Percentiles rank a stretch among this genome's conserved stretches.
phyloP scores from a whole-genome alignment of 2,329 filamentous ascomycete species.

The Fusarium sp. region DNA sequence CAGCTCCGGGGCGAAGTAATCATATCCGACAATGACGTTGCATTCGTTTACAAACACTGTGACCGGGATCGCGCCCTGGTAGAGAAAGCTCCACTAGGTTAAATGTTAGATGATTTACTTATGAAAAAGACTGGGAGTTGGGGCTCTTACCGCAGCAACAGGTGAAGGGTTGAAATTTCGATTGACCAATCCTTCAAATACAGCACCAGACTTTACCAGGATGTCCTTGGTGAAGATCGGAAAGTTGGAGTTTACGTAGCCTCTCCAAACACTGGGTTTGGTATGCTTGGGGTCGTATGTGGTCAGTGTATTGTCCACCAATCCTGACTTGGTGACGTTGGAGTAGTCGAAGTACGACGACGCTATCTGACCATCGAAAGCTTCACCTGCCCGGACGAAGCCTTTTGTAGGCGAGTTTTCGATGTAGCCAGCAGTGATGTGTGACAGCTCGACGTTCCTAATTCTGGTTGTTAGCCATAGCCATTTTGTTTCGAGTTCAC shows the following conservation, averaged over 20 bases:
- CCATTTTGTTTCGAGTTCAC: fast-evolving
- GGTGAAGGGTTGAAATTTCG: conserved; percentile 31
- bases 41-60: conserved; percentile 54
- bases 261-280: conserved; percentile 48
- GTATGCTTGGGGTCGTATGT: conserved; percentile 38
- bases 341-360: conserved; percentile 53
- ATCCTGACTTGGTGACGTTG: conserved; percentile 51
- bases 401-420: conserved; percentile 50
- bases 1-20: conserved; percentile 49
- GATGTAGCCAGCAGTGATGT: conserved; percentile 54
- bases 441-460: conserved; percentile 56
- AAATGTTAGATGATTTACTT: background rate
- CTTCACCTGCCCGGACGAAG: conserved; percentile 51
- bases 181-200: conserved; percentile 43
- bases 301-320: conserved; percentile 54
- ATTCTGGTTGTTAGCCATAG: background rate
- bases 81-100: conserved; percentile 54
- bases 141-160: conserved; percentile 46
- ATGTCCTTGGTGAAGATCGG: conserved; percentile 50
- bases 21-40: conserved; percentile 53
- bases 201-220: conserved; percentile 44
- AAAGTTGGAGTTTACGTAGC: conserved; percentile 55
- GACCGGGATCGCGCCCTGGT: conserved; percentile 51
- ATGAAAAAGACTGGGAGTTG: fast-evolving
- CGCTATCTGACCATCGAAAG: conserved; percentile 45